Conservation (phyloP, 1,139 yeast genomes). For the Scheffersomyces illinoinensis region DNA sequence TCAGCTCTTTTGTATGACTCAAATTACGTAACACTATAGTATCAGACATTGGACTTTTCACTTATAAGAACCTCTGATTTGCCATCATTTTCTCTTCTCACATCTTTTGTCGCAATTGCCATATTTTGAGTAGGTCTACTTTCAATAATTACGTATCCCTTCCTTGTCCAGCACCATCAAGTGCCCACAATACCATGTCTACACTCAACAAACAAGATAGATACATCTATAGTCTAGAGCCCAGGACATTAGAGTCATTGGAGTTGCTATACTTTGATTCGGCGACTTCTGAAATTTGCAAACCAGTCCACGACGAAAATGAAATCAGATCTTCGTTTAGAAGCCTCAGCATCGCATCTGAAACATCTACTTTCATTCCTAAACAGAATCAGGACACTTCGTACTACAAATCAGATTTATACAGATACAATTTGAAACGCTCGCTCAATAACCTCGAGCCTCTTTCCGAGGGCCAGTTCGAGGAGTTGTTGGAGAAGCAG, state of each 20-base stretch:
- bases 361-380: neutral
- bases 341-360: neutral
- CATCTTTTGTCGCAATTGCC: neutral
- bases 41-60: neutral
- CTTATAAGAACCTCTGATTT: neutral
- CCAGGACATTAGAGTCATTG: conserved; percentile 45
- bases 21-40: neutral
- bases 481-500: conserved; percentile 49
- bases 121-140: neutral
- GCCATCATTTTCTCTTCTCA: neutral
- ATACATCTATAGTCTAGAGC: conserved; percentile 55
- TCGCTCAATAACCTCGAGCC: conserved; percentile 45
- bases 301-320: conserved; percentile 8
- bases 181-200: neutral
- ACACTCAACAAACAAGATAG: conserved; percentile 33
- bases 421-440: conserved; percentile 62
- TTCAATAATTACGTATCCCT: neutral
- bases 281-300: conserved; percentile 28
- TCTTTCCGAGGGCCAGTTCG: conserved; percentile 61
- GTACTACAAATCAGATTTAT: conserved; percentile 60
- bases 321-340: neutral
- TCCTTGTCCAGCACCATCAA: neutral
- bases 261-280: conserved; percentile 60
- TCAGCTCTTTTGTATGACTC: neutral
- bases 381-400: conserved; percentile 5